phyloP scores from a whole-genome alignment of 495 filamentous ascomycete genomes.

The Letharia columbiana region DNA sequence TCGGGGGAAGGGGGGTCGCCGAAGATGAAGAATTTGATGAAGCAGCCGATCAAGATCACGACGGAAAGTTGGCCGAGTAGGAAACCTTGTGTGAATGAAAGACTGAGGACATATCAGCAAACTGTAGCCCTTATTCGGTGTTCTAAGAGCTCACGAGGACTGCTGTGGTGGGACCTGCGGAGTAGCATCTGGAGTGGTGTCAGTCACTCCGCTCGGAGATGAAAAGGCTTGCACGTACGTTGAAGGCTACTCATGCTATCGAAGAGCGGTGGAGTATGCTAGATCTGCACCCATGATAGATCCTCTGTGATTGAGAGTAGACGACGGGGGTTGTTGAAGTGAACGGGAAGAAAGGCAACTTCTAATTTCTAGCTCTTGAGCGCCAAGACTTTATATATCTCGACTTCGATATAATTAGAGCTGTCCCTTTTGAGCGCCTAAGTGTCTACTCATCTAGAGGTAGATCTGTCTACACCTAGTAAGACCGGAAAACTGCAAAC shows the following conservation, averaged over 20 bases:
- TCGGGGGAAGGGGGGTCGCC: conserved; percentile 83
- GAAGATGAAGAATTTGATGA: conserved; percentile 99
- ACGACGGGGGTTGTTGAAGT: not conserved
- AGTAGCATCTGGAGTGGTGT: conserved; percentile 20
- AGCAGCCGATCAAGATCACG: conserved; percentile 77
- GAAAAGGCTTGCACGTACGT: not conserved
- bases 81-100: conserved; percentile 89
- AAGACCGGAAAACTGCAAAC: too few species aligned
- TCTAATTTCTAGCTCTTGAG: not conserved
- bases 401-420: too few species aligned
- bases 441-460: too few species aligned
- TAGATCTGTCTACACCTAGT: too few species aligned
- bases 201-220: not conserved
- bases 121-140: not conserved
- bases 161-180: conserved; percentile 22
- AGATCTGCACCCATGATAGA: not conserved
- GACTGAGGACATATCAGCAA: conserved; percentile 34
- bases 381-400: not conserved
- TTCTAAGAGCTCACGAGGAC: conserved; percentile 39
- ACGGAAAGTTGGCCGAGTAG: conserved; percentile 89
- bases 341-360: not conserved
- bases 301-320: not conserved
- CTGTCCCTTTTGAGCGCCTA: too few species aligned
- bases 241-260: conserved; percentile 24
- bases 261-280: not conserved